Base-by-base conservation (phyloP, 257 asterid species). In the Echites panduratus region DNA sequence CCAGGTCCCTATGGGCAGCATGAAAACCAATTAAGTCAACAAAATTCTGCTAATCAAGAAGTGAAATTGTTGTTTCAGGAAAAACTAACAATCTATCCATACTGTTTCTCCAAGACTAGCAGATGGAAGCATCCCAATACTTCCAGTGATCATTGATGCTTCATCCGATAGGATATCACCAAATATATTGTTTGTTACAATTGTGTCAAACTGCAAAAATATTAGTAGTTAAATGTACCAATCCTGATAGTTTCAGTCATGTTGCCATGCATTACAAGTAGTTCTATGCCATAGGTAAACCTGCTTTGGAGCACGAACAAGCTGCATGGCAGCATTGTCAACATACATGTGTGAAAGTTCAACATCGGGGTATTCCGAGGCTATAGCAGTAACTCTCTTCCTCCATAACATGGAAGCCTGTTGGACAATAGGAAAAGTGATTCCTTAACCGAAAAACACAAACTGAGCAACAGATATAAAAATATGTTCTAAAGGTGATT, bases 241-340 rank as follows among this genome's bases (percentile, higher is more conserved):
- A 49, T 38, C 47, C n/a, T 64, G 56, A 48, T 56, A 66, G 62
- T 70, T 68, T 65, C 73, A 27, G 6, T 70, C 56, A 52, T 22
- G 72, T 17, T 56, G 68, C 29, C 68, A 67, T 57, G 29, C 43
- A 75, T 41, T 22, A 68, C 13, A 70, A 52, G 24, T 7, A 64
- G 48, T 27, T 38, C 43, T 9, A 61, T 61, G n/a, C 3, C 8
- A 47, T n/a, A 70, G 41, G 52, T 47, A 45, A 73, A 94, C 98
- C 98, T 95, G 99, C 52, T 95, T 95, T 6, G 99, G 99, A 80
- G 89, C 86, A 68, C 99, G 90, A 71, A 95, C 96, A 68, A 95
- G 99, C 84, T 95, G 99, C 99, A 92, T 95, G 69, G 99, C 98
- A 48, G 99, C 99, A 79, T 95, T 92, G 84, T 95, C 99, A 38